Percentiles rank a stretch among this genome's conserved stretches.
phyloP scores from a whole-genome alignment of 371 early-diverging fungal species.

The Mucor mucedo region DNA sequence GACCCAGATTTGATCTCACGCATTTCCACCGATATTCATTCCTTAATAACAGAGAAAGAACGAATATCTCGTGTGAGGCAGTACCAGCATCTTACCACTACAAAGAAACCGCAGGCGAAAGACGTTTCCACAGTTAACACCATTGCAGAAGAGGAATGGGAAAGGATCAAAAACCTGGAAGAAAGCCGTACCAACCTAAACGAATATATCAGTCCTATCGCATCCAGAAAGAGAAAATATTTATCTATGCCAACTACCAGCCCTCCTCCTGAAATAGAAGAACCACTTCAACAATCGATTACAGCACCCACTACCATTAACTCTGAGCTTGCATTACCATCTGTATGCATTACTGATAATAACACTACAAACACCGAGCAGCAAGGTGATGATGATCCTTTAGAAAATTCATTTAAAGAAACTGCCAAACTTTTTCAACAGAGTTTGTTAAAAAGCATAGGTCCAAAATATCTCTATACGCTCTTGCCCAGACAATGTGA shows the following conservation, averaged over 20 bases:
- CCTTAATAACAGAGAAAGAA: neutral
- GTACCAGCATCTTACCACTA: constrained; percentile 1
- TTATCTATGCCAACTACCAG: neutral
- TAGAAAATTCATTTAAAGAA: constrained; percentile 5
- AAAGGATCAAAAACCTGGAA: constrained; percentile 11
- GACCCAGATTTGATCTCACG: constrained; percentile 24
- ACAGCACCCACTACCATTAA: neutral
- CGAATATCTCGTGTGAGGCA: constrained; percentile 10
- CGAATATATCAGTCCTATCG: constrained; percentile 35
- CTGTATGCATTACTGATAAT: neutral
- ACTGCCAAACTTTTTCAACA: constrained; percentile 2
- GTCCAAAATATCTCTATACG: constrained; percentile 25
- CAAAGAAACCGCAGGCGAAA: constrained; percentile 46
- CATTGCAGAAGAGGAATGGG: constrained; percentile 3
- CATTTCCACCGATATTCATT: constrained; percentile 7
- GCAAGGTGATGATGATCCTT: neutral
- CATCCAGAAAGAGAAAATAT: constrained; percentile 25
- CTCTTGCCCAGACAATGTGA: constrained; percentile 28
- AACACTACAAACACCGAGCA: neutral
- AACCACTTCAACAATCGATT: constrained; percentile 3
- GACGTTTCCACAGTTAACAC: constrained; percentile 37
- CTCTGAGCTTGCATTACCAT: constrained; percentile 5
- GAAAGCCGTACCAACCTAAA: neutral
- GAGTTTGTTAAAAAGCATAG: constrained; percentile 32
- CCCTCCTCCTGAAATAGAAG: constrained; percentile 11